Conservation (phyloP, 2,329 filamentous ascomycete species). For the Tolypocladium guangdongense region DNA sequence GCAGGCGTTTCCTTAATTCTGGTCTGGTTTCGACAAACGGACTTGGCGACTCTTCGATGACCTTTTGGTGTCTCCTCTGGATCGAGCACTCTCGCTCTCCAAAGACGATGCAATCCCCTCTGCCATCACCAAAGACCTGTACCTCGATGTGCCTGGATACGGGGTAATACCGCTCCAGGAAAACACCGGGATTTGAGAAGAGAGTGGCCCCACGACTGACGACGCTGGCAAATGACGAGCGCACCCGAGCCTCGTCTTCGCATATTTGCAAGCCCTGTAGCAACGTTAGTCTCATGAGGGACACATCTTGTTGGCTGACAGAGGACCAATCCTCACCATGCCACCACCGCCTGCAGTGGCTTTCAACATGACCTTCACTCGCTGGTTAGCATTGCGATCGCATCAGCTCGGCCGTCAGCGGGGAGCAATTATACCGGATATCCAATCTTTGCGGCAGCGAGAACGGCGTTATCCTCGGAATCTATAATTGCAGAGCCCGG, state of each 20-base stretch:
- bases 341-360: constrained; percentile 53
- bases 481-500: constrained; percentile 19
- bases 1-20: constrained; percentile 18
- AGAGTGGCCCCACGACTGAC: constrained; percentile 43
- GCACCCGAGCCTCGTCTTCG: constrained; percentile 35
- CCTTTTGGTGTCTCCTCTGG: constrained; percentile 58
- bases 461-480: constrained; percentile 39
- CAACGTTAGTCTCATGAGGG: background rate
- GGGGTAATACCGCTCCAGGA: constrained; percentile 53
- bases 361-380: constrained; percentile 33
- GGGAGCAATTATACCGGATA: constrained; percentile 24
- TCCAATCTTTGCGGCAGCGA: constrained; percentile 23
- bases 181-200: constrained; percentile 51
- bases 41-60: constrained; percentile 59
- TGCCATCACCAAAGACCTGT: constrained; percentile 51
- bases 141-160: constrained; percentile 56
- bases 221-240: constrained; percentile 41
- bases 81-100: constrained; percentile 59
- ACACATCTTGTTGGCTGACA: background rate
- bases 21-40: constrained; percentile 37
- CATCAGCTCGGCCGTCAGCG: background rate
- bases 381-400: background rate
- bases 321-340: constrained; percentile 24
- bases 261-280: constrained; percentile 43
- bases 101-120: constrained; percentile 41